Evolutionary conservation across 1,284 basidiomycete species (phyloP), one percentile per base, ranked within the genome.

Genomic region (Apiotrichum gracile): DNA sequence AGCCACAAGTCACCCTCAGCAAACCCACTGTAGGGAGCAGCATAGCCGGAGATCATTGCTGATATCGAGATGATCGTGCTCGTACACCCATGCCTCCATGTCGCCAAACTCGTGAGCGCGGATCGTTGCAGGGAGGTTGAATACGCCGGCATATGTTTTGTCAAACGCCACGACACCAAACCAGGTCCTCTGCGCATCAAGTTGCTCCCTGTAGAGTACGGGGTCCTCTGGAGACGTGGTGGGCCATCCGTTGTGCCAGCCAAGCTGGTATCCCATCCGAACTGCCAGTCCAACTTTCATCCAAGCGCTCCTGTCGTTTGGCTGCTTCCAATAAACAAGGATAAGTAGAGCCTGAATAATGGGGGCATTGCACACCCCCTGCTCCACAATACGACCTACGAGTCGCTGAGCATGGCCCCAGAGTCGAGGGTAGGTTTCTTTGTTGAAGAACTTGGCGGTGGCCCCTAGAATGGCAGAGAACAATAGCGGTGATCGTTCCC

Each of bases 371-470:
- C 43, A 48, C 14, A 10, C 21, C 14, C 58, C 61, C 3, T 27
- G 19, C n/a, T 35, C 45, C 22, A 54, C 37, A 2, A 38, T 49
- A 9, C 49, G 45, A 37, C 35, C 51, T 7, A 51, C 24, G 17
- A 62, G 29, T 9, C 37, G 41, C 17, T 51, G 53, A 14, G 56
- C 37, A 40, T 62, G 61, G 6, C 25, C 17, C 14, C 41, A 35
- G 7, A 62, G 54, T 1, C 39, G 37, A 3, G 19, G 21, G 29
- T 48, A 27, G 9, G 50, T 14, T 74, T 0, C 91, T 78, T 29
- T 75, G 17, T 83, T 82, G 19, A 94, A 80, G 63, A 82, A 85
- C 58, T 82, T 80, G n/a, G 90, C 84, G 0, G 88, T 84, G 1
- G 94, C 77, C 12, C 81, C 80, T 10, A 93, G 78, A 21, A 93